Conservation (phyloP, 1,139 yeast species). For the Yamadazyma songkhlaensis region DNA sequence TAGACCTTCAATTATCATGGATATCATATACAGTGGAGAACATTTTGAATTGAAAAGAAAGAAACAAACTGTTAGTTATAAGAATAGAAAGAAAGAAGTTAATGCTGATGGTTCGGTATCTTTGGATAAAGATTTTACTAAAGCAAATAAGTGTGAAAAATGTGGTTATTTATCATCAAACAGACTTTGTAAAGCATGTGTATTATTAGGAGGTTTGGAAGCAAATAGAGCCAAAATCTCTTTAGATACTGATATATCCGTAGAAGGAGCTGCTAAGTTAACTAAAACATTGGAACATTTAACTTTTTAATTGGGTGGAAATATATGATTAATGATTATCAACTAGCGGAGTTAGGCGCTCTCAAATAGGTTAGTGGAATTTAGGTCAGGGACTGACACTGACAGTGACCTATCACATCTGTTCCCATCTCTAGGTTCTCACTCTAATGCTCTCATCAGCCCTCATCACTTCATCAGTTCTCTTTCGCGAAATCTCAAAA, state of each 20-base stretch:
- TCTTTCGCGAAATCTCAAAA: slow-evolving; percentile 2
- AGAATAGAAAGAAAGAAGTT: slow-evolving; percentile 29
- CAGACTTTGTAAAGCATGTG: slow-evolving; percentile 89
- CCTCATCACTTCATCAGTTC: too few species aligned
- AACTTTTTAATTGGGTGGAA: slow-evolving; percentile 39
- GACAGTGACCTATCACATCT: too few species aligned
- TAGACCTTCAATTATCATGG: slow-evolving; percentile 91
- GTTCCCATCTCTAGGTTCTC: too few species aligned
- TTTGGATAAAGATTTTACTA: slow-evolving; percentile 38
- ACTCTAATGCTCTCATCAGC: too few species aligned
- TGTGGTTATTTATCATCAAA: slow-evolving; percentile 94
- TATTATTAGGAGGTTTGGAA: slow-evolving; percentile 81
- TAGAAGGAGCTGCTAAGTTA: slow-evolving; percentile 68
- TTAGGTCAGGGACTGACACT: too few species aligned
- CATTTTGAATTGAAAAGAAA: slow-evolving; percentile 66
- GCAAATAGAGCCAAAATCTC: slow-evolving; percentile 62
- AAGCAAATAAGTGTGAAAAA: slow-evolving; percentile 75
- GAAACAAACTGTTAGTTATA: slow-evolving; percentile 35
- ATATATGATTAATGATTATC: not conserved
- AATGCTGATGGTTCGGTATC: slow-evolving; percentile 61
- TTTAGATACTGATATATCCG: slow-evolving; percentile 48
- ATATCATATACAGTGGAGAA: slow-evolving; percentile 93
- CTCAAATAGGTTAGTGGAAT: too few species aligned
- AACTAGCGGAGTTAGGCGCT: too few species aligned
- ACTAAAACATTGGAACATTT: slow-evolving; percentile 65